Base-by-base conservation (phyloP, 352 stramenopile genomes). In the Globisporangium camurandrum region DNA sequence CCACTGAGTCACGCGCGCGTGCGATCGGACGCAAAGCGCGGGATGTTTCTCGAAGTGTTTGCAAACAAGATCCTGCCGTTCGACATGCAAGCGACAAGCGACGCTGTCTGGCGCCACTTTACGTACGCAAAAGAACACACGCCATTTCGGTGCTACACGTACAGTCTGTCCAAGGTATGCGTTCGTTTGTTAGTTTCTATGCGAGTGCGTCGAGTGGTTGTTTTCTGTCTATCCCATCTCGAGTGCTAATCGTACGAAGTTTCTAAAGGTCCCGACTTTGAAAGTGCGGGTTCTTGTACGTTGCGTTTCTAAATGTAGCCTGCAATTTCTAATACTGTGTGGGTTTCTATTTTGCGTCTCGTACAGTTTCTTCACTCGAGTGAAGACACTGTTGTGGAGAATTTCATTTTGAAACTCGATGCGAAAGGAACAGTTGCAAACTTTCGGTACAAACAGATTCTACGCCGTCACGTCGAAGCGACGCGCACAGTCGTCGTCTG, bases 401-500 rank as follows among this genome's bases (percentile, higher is more conserved):
- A n/a, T 16, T 39, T 39, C 7, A 39, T 39, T 16, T 17, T 39
- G 9, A 39, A 16, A 16, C 33, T 39, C 33, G 14, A 39, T 16
- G 33, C 11, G 5, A 39, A 39, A 39, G 33, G 14, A 1, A n/a
- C 33, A 16, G 33, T 39, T 2, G 33, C 7, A 4, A 16, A 39
- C 33, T 39, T 39, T 39, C 33, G 33, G 11, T 16, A 19, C 33
- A 61, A 78, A 24, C 71, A 86, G 41, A 54, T 81, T 17, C 39
- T 83, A 17, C 67, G 69, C 4, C 66, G 74, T 12, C 79, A 75
- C 54, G 2, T n/a, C 14, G 33, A 39, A 17, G 33, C 9, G 12
- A 67, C 82, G 53, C 68, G 68, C 24, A 57, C 80, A 16, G 70
- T 87, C 46, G 78, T 87, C 24, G 67, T 71, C 24, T 87, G 72